Base-by-base conservation (phyloP, 768 basidiomycete species). In the Amanita fuliginea region DNA sequence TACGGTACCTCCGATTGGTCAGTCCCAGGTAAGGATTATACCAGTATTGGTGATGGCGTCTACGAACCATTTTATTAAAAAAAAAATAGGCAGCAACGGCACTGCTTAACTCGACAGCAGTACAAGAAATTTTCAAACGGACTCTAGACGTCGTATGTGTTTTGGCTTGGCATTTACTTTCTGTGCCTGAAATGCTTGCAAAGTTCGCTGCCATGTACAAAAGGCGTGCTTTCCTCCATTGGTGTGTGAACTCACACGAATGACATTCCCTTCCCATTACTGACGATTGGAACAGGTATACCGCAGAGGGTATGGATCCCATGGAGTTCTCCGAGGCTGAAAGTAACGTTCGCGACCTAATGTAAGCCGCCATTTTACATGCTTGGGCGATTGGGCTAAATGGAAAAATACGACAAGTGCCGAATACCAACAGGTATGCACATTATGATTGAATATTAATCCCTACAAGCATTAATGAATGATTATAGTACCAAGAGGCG, bases 261-360 rank as follows among this genome's bases (percentile, higher is more conserved):
- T 42, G 44, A 33, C 41, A n/a, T 34, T 44, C 33, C 21, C 19
- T 46, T 7, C 13, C 3, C 8, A 4, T 52, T n/a, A n/a, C 1
- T 22, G 6, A 10, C 9, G 5, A n/a, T 22, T 13, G 9, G 6
- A 37, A 36, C 49, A 74, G 71, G 74, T 93, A 91, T 62, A 86
- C 81, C 7, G 85, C 80, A 10, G 91, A 94, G 63, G 91, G 91
- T 37, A 93, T 94, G 92, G 92, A 93, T 60, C 61, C 75, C 14
- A 76, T 83, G 82, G 77, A 92, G 65, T 90, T 92, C 64, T 76
- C 84, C 0, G 89, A 92, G 63, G 89, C 90, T 0, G 88, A 91
- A 67, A 90, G 84, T 60, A 90, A 91, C 61, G 69, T 77, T 2
- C 74, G 72, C 2, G 90, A 92, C 67, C 63, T 92, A 42, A 82